Conservation (phyloP, 306 rosid genomes). For the Geum urbanum region DNA sequence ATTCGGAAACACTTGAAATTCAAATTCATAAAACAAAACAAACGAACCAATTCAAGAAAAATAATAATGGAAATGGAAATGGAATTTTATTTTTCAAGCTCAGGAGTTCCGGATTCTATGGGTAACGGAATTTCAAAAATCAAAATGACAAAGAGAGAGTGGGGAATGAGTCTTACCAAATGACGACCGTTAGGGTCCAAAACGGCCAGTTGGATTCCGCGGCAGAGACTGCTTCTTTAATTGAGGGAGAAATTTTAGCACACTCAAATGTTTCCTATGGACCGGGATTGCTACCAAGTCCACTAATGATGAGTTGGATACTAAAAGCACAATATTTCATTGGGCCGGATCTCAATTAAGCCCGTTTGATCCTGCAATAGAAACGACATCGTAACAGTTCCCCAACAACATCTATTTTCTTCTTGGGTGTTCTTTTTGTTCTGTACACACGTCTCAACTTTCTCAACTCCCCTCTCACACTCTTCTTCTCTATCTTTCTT, state of each 20-base stretch:
- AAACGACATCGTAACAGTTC: not conserved
- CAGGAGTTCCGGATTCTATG: constrained; percentile 23
- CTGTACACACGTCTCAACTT: not conserved
- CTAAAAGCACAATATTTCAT: too few relatives aligned
- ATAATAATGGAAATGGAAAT: not conserved
- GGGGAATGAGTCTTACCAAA: not conserved
- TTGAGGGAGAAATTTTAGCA: not conserved
- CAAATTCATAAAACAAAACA: constrained; percentile 26
- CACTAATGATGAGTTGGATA: not conserved
- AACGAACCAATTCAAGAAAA: not conserved
- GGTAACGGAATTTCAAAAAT: constrained; percentile 6
- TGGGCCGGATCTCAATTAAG: not conserved
- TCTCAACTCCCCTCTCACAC: not conserved
- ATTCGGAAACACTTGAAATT: constrained; percentile 15
- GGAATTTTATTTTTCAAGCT: not conserved
- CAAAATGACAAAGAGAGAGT: not conserved
- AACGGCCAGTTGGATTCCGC: constrained; percentile 4
- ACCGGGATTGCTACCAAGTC: too few relatives aligned
- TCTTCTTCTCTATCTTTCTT: constrained; percentile 8
- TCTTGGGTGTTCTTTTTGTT: too few relatives aligned
- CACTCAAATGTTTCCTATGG: too few relatives aligned
- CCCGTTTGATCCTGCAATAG: too few relatives aligned
- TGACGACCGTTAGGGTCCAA: constrained; percentile 21
- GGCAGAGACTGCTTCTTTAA: constrained; percentile 4
- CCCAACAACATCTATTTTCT: not conserved